Percentiles rank a stretch among this genome's conserved stretches.
These are phyloP conservation scores for Ensete glaucum DNA, from an alignment of 176 grass and related monocot genomes.

Conservation along the genomic window DNA sequence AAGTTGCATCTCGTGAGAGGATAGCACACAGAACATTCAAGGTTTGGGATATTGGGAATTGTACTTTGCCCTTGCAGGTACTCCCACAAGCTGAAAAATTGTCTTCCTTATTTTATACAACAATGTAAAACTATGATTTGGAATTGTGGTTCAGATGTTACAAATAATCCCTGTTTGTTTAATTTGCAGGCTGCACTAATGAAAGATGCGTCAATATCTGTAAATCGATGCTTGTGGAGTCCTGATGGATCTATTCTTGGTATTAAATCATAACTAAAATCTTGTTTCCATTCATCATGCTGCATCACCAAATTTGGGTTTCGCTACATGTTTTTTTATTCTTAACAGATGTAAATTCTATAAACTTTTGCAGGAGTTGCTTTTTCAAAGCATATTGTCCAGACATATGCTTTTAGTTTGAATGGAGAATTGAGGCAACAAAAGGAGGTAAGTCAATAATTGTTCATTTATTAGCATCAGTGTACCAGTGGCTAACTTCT, in stretches of 20 bases:
- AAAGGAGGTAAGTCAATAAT: conserved; percentile 62
- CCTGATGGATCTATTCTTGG: conserved; percentile 92
- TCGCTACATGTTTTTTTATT: background rate
- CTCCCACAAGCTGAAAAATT: background rate
- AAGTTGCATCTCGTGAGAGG: conserved; percentile 91
- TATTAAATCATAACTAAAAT: conserved; percentile 1
- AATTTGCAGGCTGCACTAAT: conserved; percentile 66
- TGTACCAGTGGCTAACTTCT: conserved; percentile 22
- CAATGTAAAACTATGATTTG: background rate
- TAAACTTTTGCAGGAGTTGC: conserved; percentile 64
- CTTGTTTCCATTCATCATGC: background rate
- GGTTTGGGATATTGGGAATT: conserved; percentile 85
- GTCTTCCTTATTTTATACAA: background rate
- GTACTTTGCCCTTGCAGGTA: conserved; percentile 85
- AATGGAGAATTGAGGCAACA: conserved; percentile 86
- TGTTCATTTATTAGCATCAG: conserved; percentile 11
- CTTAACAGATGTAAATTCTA: conserved; percentile 16
- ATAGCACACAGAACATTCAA: conserved; percentile 93
- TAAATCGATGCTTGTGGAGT: conserved; percentile 98
- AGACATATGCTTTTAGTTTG: conserved; percentile 69
- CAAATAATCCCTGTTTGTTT: conserved; percentile 2
- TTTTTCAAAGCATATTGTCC: conserved; percentile 99
- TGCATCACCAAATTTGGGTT: background rate
- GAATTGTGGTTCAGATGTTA: no score
- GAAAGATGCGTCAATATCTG: conserved; percentile 98